Conservation (phyloP, 2,329 filamentous ascomycete genomes). For the Myriosclerotinia duriaeana region DNA sequence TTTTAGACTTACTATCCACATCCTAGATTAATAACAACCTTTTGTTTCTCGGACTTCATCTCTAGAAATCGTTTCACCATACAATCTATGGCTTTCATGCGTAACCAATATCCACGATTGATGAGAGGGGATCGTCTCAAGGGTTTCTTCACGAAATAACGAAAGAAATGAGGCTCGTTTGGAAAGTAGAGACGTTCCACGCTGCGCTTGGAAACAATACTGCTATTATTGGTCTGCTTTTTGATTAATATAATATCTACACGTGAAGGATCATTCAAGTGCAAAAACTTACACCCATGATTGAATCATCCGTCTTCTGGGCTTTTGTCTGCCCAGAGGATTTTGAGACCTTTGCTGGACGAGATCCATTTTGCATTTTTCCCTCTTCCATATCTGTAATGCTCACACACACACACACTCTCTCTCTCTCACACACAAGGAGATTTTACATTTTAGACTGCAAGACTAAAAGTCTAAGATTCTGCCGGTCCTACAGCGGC, state of each 20-base stretch:
- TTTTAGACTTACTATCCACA: slow-evolving; percentile 75
- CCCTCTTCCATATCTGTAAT: not conserved
- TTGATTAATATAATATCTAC: slow-evolving; percentile 13
- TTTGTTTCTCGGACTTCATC: slow-evolving; percentile 54
- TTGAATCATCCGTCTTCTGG: slow-evolving; percentile 46
- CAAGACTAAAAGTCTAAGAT: too few species aligned
- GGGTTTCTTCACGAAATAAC: slow-evolving; percentile 82
- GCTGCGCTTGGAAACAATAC: slow-evolving; percentile 87
- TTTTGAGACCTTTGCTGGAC: slow-evolving; percentile 16
- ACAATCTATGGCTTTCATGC: slow-evolving; percentile 75
- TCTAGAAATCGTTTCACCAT: slow-evolving; percentile 73
- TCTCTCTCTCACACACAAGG: too few species aligned
- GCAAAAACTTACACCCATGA: slow-evolving; percentile 35
- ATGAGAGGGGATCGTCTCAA: slow-evolving; percentile 83
- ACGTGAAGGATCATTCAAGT: not conserved
- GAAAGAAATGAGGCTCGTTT: slow-evolving; percentile 77
- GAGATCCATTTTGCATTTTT: slow-evolving; percentile 2
- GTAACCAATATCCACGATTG: slow-evolving; percentile 61
- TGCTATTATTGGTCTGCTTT: slow-evolving; percentile 78
- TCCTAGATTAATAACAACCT: slow-evolving; percentile 79
- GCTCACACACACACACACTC: not conserved
- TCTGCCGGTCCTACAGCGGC: not conserved
- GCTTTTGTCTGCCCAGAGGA: slow-evolving; percentile 15
- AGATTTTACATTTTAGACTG: too few species aligned
- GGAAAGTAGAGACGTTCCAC: slow-evolving; percentile 87